Base-by-base conservation (phyloP, 1,139 yeast species). In the Taiozyma sp. region DNA sequence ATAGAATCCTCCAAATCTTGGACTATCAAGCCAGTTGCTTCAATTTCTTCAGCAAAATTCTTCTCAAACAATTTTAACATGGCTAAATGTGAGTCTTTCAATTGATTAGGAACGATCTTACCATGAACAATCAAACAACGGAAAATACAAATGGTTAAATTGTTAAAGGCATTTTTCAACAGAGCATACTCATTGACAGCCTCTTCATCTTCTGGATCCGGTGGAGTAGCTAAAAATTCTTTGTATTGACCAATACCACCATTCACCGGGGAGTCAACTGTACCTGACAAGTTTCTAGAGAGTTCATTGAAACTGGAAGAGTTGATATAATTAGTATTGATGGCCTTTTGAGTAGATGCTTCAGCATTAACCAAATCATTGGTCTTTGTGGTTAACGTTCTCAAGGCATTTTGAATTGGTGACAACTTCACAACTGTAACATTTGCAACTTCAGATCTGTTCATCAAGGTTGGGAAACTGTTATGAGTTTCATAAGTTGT, bases 181-280 rank as follows among this genome's bases (percentile, higher is more conserved):
- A 80, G 71, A 44, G 73, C 65, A 29, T 81, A 68, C 53, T 79
- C 79, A 35, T 69, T 72, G 3, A 62, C 63, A 44, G 73, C 70
- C 22, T 78, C 80, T n/a, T 72, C 72, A 51, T 74, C 59, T 5
- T 63, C 59, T n/a, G 58, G 56, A 34, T 53, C 56, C 16, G 48
- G 50, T 7, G 63, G 66, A 52, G 76, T 77, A 40, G 68, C 71
- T 61, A 87, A 79, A 67, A 89, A 88, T 2, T 79, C 78, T 53
- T 93, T 77, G 69, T 87, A 89, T 62, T 87, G 89, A 6, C 89
- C 88, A 56, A 89, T 88, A 52, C 97, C 97, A 40, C 97, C 97
- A 66, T 89, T 89, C 11, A 89, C 95, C 6, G 97, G 97, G 0
- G 96, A 83, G 64, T 89, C 96, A 51, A 89, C 93, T 0, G 97